Conservation (phyloP, 164 flowering plant species). For the Akebia trifoliata region DNA sequence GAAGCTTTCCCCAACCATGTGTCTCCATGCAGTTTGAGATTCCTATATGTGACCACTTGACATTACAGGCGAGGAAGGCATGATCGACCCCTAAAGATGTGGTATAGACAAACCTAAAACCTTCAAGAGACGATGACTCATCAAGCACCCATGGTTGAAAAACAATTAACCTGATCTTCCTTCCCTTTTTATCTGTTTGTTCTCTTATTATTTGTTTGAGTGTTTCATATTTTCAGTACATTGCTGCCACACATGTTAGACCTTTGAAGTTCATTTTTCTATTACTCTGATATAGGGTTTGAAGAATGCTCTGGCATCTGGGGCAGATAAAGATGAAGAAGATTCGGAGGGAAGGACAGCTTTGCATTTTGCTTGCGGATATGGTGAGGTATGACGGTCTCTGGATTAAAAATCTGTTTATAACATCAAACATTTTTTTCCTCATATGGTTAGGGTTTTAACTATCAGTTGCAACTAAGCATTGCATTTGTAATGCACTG, state of each 20-base stretch:
- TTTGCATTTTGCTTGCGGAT: conserved; percentile 96
- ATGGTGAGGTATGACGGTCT: conserved; percentile 80
- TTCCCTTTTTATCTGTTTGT: no score
- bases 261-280: not conserved
- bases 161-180: no score
- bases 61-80: no score
- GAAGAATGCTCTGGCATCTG: conserved; percentile 71
- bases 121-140: no score
- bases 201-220: not conserved
- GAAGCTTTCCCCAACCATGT: no score
- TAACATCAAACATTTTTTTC: not conserved
- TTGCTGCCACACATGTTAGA: not conserved
- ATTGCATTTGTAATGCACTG: no score
- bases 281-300: conserved; percentile 51
- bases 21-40: no score
- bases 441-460: no score
- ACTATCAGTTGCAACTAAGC: not conserved
- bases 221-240: not conserved
- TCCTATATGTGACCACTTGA: no score
- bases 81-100: no score
- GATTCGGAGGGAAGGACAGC: conserved; percentile 98
- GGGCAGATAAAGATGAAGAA: conserved; percentile 88
- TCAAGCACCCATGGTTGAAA: no score
- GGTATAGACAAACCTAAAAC: no score
- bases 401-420: not conserved